Conservation (phyloP, 2,329 filamentous ascomycete species). For the Fusarium solani-melongenae region DNA sequence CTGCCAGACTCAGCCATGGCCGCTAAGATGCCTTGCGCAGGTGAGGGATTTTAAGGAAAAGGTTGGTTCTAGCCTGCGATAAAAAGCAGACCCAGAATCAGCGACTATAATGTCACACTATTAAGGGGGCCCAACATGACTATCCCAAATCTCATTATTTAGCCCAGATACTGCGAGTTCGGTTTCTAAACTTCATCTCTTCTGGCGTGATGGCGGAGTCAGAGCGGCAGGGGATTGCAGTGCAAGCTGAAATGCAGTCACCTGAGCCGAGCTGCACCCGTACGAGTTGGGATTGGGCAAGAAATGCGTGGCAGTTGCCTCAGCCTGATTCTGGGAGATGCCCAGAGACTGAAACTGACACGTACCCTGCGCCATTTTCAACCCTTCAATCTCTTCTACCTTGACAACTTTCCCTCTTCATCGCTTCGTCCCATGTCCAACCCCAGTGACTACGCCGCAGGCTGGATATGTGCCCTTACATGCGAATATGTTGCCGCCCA, state of each 20-base stretch:
- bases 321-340: not conserved
- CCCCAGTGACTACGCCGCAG: not conserved
- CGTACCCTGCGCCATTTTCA: not conserved
- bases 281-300: not conserved
- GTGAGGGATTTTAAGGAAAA: not conserved
- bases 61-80: not conserved
- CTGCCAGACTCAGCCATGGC: not conserved
- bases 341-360: not conserved
- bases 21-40: not conserved
- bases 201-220: too few relatives aligned
- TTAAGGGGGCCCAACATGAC: too few relatives aligned
- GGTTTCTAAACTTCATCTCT: too few relatives aligned
- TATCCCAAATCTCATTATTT: too few relatives aligned
- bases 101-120: too few relatives aligned
- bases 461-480: not conserved
- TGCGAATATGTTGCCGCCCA: conserved; percentile 1
- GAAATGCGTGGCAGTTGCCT: not conserved
- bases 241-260: too few relatives aligned
- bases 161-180: too few relatives aligned
- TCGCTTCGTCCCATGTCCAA: not conserved
- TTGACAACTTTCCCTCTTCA: not conserved
- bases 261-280: not conserved
- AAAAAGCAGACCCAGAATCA: too few relatives aligned
- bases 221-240: too few relatives aligned
- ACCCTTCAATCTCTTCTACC: not conserved